These are phyloP conservation scores for Fraxinus paxiana DNA, from an alignment of 305 asterid species.

Conservation along the genomic window DNA sequence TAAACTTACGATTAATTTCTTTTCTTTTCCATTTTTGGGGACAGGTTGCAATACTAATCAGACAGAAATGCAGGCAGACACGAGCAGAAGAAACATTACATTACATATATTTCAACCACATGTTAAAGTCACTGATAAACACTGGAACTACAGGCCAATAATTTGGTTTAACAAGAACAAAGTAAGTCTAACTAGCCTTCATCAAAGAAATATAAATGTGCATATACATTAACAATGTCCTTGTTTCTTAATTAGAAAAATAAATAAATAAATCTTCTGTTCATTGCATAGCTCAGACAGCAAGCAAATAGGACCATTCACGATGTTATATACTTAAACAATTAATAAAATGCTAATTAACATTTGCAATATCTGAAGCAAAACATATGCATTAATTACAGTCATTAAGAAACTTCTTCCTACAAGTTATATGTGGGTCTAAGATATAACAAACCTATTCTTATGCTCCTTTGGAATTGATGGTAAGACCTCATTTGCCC, in stretches of 20 bases:
- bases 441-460: constrained; percentile 52
- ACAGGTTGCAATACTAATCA: not conserved
- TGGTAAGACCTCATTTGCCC: constrained; percentile 79
- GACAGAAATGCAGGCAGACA: not conserved
- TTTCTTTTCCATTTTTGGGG: not conserved
- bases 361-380: not conserved
- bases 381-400: not conserved
- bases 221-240: not conserved
- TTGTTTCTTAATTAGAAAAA: not conserved
- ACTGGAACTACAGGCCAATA: not conserved
- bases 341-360: not conserved
- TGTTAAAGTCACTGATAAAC: not conserved
- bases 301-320: not conserved
- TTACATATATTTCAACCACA: not conserved
- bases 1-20: not conserved
- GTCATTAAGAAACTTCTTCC: not conserved
- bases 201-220: not conserved
- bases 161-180: not conserved
- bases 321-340: not conserved
- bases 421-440: not conserved
- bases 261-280: not conserved
- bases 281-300: not conserved
- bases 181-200: not conserved
- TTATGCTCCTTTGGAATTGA: constrained; percentile 93
- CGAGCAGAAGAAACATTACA: not conserved